A percentile compares a stretch with the other conserved stretches of the same genome.
phyloP scores from a whole-genome alignment of 441 rosid species.

The Erodium chrysanthum region DNA sequence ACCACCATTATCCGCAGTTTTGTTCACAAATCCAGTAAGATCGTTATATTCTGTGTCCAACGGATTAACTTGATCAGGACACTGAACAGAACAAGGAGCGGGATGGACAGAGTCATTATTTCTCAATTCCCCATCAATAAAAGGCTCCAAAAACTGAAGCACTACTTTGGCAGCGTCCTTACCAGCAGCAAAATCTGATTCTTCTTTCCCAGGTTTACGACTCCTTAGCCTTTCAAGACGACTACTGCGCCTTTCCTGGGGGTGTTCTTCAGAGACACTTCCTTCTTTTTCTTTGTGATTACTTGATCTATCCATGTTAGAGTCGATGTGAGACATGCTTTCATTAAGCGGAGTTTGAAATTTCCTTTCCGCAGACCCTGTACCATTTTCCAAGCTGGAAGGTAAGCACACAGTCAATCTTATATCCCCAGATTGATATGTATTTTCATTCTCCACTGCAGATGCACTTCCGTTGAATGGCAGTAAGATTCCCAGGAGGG shows the following conservation, averaged over 20 bases:
- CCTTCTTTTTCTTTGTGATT: constrained; percentile 42
- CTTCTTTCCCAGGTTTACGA: constrained; percentile 95
- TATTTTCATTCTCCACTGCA: constrained; percentile 26
- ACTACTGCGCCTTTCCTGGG: constrained; percentile 93
- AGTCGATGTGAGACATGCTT: constrained; percentile 34
- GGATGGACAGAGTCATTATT: constrained; percentile 30
- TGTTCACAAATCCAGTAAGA: constrained; percentile 49
- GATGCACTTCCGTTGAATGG: constrained; percentile 35
- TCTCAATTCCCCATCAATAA: constrained; percentile 32
- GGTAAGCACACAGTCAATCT: constrained; percentile 44
- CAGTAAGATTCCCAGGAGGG: constrained; percentile 59
- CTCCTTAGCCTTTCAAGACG: constrained; percentile 91
- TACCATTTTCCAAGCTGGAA: constrained; percentile 32
- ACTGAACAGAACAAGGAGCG: constrained; percentile 29
- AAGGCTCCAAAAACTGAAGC: constrained; percentile 66
- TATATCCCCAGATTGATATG: constrained; percentile 61
- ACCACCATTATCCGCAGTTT: constrained; percentile 68
- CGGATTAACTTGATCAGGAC: constrained; percentile 31
- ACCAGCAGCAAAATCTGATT: constrained; percentile 44
- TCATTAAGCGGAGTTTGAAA: constrained; percentile 30
- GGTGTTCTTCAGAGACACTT: constrained; percentile 55
- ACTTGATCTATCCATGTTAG: constrained; percentile 37
- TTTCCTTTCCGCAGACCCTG: constrained; percentile 37
- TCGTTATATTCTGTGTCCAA: constrained; percentile 39
- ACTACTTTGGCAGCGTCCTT: constrained; percentile 60